phyloP scores from a whole-genome alignment of 306 rosid species.

The Prunus mume region DNA sequence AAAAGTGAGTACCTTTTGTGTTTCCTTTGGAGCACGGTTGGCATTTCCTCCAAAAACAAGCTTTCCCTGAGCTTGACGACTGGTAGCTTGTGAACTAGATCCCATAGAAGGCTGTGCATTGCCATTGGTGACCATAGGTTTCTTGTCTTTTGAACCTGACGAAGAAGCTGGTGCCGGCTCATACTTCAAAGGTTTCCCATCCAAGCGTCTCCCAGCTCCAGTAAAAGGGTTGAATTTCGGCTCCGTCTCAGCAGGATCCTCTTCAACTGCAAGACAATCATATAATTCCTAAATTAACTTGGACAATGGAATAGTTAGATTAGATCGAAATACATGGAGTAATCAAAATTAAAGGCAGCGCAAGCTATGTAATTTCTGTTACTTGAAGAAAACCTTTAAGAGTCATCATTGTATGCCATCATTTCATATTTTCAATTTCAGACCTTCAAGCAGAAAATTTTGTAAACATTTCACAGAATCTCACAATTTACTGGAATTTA shows the following conservation, averaged over 20 bases:
- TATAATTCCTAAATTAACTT: not conserved
- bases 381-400: not conserved
- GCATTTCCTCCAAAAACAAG: slow-evolving; percentile 85
- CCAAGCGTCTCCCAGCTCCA: slow-evolving; percentile 91
- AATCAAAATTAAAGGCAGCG: not conserved
- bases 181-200: slow-evolving; percentile 67
- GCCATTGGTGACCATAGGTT: slow-evolving; percentile 30
- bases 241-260: slow-evolving; percentile 56
- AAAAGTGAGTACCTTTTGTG: slow-evolving; percentile 48
- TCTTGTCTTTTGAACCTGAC: slow-evolving; percentile 54
- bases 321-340: not conserved
- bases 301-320: not conserved
- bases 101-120: slow-evolving; percentile 54
- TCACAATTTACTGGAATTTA: not conserved
- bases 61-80: slow-evolving; percentile 80
- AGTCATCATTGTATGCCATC: not conserved
- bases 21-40: slow-evolving; percentile 51
- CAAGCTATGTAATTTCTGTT: not conserved
- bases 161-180: slow-evolving; percentile 52
- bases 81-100: slow-evolving; percentile 58
- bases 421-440: not conserved
- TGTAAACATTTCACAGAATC: not conserved
- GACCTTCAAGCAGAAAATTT: not conserved
- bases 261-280: slow-evolving; percentile 51
- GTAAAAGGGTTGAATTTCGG: slow-evolving; percentile 87